These are phyloP conservation scores for Hyphopichia buzzinii DNA, from an alignment of 1,139 yeast genomes.

Conservation along the genomic window DNA sequence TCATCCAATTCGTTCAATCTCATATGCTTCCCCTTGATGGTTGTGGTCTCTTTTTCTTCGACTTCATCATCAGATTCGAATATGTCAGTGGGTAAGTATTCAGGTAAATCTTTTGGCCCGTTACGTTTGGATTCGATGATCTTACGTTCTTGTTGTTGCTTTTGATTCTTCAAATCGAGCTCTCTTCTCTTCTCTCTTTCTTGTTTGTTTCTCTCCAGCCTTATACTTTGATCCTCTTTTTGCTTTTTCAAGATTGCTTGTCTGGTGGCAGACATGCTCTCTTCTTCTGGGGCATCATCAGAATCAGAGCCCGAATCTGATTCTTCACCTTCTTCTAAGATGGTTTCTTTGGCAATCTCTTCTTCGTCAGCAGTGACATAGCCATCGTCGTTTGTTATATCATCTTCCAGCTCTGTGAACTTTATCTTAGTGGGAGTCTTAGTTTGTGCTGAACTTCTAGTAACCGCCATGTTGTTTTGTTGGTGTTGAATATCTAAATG, in stretches of 20 bases:
- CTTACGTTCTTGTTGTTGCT: conserved; percentile 30
- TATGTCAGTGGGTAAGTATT: conserved; percentile 49
- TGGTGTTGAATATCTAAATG: background rate
- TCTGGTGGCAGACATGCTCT: conserved; percentile 30
- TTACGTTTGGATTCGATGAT: conserved; percentile 6
- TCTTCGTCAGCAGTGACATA: conserved; percentile 19
- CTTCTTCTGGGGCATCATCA: conserved; percentile 53
- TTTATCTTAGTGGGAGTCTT: conserved; percentile 19
- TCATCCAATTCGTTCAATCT: conserved; percentile 37
- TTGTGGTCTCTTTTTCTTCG: conserved; percentile 10
- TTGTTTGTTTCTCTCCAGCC: conserved; percentile 31
- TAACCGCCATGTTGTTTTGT: conserved; percentile 16
- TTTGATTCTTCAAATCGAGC: conserved; percentile 45
- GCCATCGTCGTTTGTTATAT: conserved; percentile 13
- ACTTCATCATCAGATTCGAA: conserved; percentile 24
- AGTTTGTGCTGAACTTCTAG: conserved; percentile 20
- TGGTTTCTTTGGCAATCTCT: conserved; percentile 3
- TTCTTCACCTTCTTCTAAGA: conserved; percentile 12
- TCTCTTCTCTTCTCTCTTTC: conserved; percentile 51
- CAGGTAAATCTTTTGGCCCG: conserved; percentile 37
- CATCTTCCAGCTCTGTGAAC: conserved; percentile 22
- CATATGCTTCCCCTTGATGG: conserved; percentile 32
- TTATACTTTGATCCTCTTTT: conserved; percentile 29
- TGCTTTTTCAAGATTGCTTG: conserved; percentile 33
- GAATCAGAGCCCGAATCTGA: conserved; percentile 25